Percentiles rank a stretch among this genome's conserved stretches.
phyloP scores from a whole-genome alignment of 129 eudicot species.

The Apium graveolens region DNA sequence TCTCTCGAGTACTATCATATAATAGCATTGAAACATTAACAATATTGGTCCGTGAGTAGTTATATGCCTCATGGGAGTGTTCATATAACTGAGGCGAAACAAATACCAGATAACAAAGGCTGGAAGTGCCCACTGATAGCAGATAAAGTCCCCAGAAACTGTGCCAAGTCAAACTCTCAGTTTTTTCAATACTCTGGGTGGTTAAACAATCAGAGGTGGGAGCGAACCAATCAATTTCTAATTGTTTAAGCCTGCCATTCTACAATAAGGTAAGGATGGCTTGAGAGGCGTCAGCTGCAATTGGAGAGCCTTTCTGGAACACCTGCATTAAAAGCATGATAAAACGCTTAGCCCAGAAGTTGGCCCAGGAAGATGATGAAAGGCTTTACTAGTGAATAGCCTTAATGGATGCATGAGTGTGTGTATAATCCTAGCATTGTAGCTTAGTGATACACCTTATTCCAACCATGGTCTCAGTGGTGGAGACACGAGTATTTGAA shows the following conservation, averaged over 20 bases:
- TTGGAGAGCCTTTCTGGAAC: constrained; percentile 24
- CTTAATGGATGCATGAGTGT: not conserved
- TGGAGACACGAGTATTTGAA: not conserved
- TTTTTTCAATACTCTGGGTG: constrained; percentile 3
- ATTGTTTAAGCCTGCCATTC: constrained; percentile 14
- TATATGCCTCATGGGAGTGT: constrained; percentile 1
- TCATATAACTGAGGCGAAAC: constrained; percentile 11
- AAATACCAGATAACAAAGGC: constrained; percentile 17
- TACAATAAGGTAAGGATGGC: constrained; percentile 23
- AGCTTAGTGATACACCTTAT: not conserved
- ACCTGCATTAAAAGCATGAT: constrained; percentile 9
- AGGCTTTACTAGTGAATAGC: not conserved
- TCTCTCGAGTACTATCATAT: not conserved
- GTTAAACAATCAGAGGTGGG: constrained; percentile 11
- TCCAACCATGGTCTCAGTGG: not conserved
- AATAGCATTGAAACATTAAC: not conserved
- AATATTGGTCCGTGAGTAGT: not conserved
- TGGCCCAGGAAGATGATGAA: not conserved
- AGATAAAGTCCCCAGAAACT: constrained; percentile 32
- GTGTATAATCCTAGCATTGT: too few species aligned
- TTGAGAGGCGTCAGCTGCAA: constrained; percentile 19
- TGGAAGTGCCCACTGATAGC: constrained; percentile 12
- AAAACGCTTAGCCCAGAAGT: not conserved
- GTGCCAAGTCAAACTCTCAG: constrained; percentile 17
- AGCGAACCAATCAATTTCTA: constrained; percentile 16